Evolutionary conservation across 2,329 filamentous ascomycete genomes (phyloP).

Genomic region (Penicillium palitans): DNA sequence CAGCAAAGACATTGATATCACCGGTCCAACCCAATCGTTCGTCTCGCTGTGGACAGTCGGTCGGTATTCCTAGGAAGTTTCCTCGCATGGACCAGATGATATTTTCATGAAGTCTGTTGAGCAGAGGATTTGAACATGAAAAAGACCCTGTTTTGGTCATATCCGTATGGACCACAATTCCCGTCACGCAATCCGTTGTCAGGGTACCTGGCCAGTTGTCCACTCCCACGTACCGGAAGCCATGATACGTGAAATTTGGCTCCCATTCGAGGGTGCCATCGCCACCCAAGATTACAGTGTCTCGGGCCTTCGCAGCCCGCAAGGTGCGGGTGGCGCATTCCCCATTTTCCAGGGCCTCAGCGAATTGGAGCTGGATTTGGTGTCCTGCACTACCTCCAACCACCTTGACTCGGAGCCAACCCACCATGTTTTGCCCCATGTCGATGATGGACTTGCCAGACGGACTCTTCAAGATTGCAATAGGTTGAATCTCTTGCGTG

Average conservation of each 20-base stretch:
- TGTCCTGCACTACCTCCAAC: too few species aligned
- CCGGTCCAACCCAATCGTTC: conserved; percentile 58
- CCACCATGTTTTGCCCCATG: too few species aligned
- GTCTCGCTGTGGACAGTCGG: conserved; percentile 59
- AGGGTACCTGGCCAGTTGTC: background rate
- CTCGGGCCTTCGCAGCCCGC: too few species aligned
- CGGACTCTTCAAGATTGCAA: too few species aligned
- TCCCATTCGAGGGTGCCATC: background rate
- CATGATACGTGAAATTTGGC: background rate
- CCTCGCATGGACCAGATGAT: conserved; percentile 59
- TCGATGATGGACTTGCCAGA: too few species aligned
- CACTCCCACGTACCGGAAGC: background rate
- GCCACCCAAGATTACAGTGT: too few species aligned
- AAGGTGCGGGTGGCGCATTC: too few species aligned
- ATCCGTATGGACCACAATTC: background rate
- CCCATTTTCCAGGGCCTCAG: too few species aligned
- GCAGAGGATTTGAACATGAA: conserved; percentile 51
- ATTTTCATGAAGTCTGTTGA: conserved; percentile 59
- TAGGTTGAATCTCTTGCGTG: too few species aligned
- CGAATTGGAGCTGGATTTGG: too few species aligned
- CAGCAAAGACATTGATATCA: conserved; percentile 53
- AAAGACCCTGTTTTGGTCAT: conserved; percentile 47
- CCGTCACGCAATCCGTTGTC: background rate
- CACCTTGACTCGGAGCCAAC: too few species aligned
- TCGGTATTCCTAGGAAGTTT: conserved; percentile 60